Base-by-base conservation (phyloP, 495 filamentous ascomycete genomes). In the Aspergillus campestris region DNA sequence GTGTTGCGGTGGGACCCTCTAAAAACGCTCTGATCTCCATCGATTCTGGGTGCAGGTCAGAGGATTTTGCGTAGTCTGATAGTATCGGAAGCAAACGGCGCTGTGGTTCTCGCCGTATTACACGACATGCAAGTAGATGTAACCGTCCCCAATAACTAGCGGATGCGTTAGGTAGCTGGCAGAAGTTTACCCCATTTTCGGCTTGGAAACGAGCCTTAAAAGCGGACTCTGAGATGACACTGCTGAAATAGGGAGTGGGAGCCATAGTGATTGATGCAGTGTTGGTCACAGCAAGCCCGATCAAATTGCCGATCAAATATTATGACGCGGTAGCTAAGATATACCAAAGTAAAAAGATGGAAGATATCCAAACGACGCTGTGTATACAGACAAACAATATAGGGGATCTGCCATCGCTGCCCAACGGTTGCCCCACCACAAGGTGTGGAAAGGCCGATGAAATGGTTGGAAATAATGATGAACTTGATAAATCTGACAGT, bases 121-220 rank as follows among this genome's bases (percentile, higher is more conserved):
- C 38, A 11, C 45, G 48, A 47, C 49, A 51, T 18, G 42, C 48
- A 31, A 56, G 39, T 13, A 56, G 29, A 45, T 55, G 47, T 41
- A 14, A 11, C 1, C 51, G 41, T 5, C 46, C 42, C 46, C 46
- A 53, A 5, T 49, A n/a, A 47, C 51, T 53, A 5, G 46, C 42
- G 14, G 38, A 40, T 6, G 47, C 46, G 14, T 27, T 9, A 3
- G 18, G 3, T 10, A 55, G 27, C 6, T 45, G 8, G 3, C 32
- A 36, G 18, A 55, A 51, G 13, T 14, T 1, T 32, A 38, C 48
- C 15, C 39, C 35, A 24, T 37, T 9, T 7, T 50, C 45, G 12
- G 12, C 18, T 42, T 43, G 3, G 34, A 37, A 48, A 10, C 38
- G 40, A 34, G 42, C 29, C 33, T 15, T 46, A 15, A 53, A 53